phyloP scores from a whole-genome alignment of 1,284 basidiomycete species.

The Entoloma clypeatum region DNA sequence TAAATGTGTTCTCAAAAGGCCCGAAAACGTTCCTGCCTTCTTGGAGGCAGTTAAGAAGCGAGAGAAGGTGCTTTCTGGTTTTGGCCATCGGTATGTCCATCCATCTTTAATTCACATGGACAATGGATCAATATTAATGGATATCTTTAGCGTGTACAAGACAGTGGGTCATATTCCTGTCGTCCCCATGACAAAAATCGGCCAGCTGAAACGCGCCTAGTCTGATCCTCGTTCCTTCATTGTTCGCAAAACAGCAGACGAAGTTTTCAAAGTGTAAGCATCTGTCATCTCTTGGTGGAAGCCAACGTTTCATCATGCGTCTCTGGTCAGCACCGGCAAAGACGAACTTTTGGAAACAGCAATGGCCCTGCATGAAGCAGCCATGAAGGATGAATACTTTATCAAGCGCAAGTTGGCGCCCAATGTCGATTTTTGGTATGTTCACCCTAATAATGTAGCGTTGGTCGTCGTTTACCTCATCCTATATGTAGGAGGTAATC shows the following conservation, averaged over 20 bases:
- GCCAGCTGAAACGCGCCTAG: conserved; percentile 38
- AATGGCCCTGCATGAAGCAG: conserved; percentile 82
- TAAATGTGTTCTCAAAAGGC: conserved; percentile 35
- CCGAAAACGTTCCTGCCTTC: conserved; percentile 80
- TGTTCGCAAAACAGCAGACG: conserved; percentile 82
- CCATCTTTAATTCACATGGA: neutral
- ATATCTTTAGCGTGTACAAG: conserved; percentile 61
- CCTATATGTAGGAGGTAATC: conserved; percentile 31
- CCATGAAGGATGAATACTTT: conserved; percentile 87
- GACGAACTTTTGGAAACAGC: conserved; percentile 83
- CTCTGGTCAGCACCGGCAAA: conserved; percentile 62
- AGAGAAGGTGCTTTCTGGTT: conserved; percentile 83
- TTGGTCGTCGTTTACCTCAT: conserved; percentile 6
- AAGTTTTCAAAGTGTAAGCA: conserved; percentile 77
- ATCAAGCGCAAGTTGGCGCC: conserved; percentile 71
- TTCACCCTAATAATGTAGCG: conserved; percentile 4
- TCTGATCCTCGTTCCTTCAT: conserved; percentile 87
- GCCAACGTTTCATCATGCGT: conserved; percentile 3
- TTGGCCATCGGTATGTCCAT: conserved; percentile 75
- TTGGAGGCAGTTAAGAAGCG: conserved; percentile 81
- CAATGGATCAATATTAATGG: conserved; percentile 3
- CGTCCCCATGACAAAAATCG: conserved; percentile 3
- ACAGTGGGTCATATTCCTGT: conserved; percentile 46
- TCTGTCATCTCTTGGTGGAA: conserved; percentile 1
- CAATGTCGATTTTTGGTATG: conserved; percentile 82